phyloP scores from a whole-genome alignment of 75 land plant genomes.

The Pinus tabuliformis region DNA sequence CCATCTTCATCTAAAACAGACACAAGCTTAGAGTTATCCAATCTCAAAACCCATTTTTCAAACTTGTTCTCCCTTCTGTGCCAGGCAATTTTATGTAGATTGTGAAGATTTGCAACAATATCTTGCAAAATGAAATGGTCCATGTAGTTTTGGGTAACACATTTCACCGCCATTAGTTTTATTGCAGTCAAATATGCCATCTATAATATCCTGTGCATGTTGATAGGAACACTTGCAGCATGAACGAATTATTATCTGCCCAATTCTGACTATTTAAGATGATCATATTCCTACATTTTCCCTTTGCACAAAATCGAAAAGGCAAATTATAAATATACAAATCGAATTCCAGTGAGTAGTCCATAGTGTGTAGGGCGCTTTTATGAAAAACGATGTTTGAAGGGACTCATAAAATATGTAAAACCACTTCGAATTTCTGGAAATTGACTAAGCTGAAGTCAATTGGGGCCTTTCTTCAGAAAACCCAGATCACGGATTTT shows the following conservation, averaged over 20 bases:
- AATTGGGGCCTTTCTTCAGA: no score
- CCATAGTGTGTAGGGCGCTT: no score
- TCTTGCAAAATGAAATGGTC: constrained; percentile 62
- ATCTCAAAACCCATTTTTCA: constrained; percentile 57
- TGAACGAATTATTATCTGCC: constrained; percentile 69
- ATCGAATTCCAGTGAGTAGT: no score
- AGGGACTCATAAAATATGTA: no score
- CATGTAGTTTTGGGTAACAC: constrained; percentile 45
- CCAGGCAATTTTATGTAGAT: constrained; percentile 57
- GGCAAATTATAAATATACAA: no score
- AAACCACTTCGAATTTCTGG: no score
- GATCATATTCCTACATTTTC: no score
- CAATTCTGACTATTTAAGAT: constrained; percentile 93
- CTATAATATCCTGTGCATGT: constrained; percentile 83
- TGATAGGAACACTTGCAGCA: constrained; percentile 90
- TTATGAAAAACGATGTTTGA: no score
- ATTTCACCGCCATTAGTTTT: constrained; percentile 1
- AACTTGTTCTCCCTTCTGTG: constrained; percentile 47
- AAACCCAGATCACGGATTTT: no score
- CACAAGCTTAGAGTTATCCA: constrained; percentile 59
- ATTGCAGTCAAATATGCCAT: constrained; percentile 32
- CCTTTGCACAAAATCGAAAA: no score
- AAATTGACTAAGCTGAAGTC: no score
- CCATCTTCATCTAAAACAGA: constrained; percentile 81
- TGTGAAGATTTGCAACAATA: constrained; percentile 47